Conservation (phyloP, 805 yeast genomes). For the Wickerhamomyces mucosus region DNA sequence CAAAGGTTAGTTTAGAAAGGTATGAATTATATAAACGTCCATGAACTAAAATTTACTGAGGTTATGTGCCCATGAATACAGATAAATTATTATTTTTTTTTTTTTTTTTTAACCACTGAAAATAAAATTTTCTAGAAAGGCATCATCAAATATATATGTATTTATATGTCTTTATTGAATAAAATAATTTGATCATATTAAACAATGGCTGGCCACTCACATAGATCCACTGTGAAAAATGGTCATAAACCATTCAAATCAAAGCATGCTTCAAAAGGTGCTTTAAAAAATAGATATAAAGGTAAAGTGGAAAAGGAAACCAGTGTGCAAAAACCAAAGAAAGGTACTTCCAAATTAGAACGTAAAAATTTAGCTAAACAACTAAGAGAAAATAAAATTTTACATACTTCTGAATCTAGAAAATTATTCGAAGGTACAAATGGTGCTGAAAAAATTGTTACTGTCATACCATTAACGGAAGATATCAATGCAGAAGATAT, state of each 20-base stretch:
- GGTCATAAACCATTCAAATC: constrained; percentile 88
- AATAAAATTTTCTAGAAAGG: too few relatives aligned
- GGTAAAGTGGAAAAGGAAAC: constrained; percentile 79
- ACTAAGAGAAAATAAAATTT: constrained; percentile 60
- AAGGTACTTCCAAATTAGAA: constrained; percentile 39
- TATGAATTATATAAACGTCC: too few relatives aligned
- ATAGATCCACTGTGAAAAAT: constrained; percentile 74
- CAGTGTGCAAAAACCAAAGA: constrained; percentile 21
- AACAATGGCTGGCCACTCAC: constrained; percentile 76
- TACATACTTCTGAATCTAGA: constrained; percentile 46
- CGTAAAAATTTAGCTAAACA: constrained; percentile 77
- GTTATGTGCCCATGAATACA: too few relatives aligned
- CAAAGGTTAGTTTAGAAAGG: too few relatives aligned
- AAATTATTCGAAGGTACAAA: constrained; percentile 69
- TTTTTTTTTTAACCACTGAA: too few relatives aligned
- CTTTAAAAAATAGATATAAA: constrained; percentile 67
- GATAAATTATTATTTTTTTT: too few relatives aligned
- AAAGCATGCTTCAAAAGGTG: constrained; percentile 83
- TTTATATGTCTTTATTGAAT: too few relatives aligned
- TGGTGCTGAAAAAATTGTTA: constrained; percentile 78
- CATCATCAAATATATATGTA: too few relatives aligned
- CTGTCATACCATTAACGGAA: constrained; percentile 68
- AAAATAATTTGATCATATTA: too few relatives aligned
- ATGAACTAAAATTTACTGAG: too few relatives aligned
- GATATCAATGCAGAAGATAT: constrained; percentile 56